These are phyloP conservation scores for Beverwykella pulmonaria DNA, from an alignment of 495 filamentous ascomycete species.

Conservation along the genomic window DNA sequence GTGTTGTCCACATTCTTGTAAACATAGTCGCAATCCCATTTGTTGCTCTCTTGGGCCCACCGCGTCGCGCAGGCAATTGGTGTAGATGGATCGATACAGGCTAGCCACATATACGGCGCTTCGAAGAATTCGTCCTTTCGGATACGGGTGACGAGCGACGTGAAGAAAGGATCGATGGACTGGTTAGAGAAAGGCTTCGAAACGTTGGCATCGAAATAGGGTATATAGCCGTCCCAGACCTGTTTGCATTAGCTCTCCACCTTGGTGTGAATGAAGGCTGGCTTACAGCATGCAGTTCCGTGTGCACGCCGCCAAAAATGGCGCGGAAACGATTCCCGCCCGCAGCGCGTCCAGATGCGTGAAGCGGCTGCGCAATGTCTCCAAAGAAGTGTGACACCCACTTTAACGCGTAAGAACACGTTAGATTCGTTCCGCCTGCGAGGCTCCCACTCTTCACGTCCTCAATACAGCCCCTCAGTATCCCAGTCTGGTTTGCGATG, in stretches of 20 bases:
- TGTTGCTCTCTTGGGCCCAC: conserved; percentile 41
- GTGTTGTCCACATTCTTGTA: conserved; percentile 38
- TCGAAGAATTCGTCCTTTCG: conserved; percentile 38
- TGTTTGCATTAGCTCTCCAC: conserved; percentile 21
- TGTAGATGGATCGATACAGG: conserved; percentile 39
- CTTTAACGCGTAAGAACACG: conserved; percentile 40
- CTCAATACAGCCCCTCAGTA: conserved; percentile 39
- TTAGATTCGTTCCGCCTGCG: conserved; percentile 34
- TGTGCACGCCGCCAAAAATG: conserved; percentile 31
- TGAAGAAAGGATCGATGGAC: conserved; percentile 40
- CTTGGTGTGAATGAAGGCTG: neutral
- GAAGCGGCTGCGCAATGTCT: conserved; percentile 43
- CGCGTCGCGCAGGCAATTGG: conserved; percentile 36
- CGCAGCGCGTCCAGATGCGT: conserved; percentile 38
- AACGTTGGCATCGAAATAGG: conserved; percentile 39
- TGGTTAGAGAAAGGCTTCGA: conserved; percentile 37
- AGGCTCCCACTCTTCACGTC: conserved; percentile 31
- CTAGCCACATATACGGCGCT: conserved; percentile 34
- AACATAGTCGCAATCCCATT: conserved; percentile 44
- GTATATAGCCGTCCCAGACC: conserved; percentile 44
- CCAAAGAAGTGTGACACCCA: conserved; percentile 35
- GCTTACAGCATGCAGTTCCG: conserved; percentile 34
- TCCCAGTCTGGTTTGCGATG: conserved; percentile 38
- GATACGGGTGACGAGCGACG: conserved; percentile 32
- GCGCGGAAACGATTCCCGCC: conserved; percentile 41